These are phyloP conservation scores for Teratosphaeria pseudoeucalypti DNA, from an alignment of 2,329 filamentous ascomycete species.

Conservation along the genomic window DNA sequence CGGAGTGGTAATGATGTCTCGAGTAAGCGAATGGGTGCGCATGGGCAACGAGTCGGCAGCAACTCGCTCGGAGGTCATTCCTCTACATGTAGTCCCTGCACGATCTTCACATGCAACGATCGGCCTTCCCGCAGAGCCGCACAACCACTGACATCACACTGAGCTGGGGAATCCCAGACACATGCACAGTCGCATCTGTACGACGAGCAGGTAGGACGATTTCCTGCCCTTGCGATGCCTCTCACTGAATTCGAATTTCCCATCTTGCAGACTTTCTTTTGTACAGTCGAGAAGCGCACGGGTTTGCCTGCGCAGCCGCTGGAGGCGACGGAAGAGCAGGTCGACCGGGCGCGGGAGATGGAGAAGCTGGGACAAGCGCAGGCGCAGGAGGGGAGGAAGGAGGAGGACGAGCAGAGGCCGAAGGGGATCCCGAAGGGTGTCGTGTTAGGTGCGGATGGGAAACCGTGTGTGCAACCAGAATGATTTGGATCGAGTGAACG, in stretches of 20 bases:
- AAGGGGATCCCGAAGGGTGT: constrained; percentile 60
- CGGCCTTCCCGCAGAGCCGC: neutral
- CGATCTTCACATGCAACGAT: neutral
- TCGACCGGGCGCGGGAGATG: constrained; percentile 14
- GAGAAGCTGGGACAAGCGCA: constrained; percentile 15
- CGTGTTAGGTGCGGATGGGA: constrained; percentile 68
- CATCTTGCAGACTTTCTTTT: constrained; percentile 30
- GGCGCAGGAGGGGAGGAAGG: neutral
- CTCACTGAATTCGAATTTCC: constrained; percentile 26
- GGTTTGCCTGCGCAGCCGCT: constrained; percentile 28
- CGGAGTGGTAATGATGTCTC: too few species aligned
- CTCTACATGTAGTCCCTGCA: neutral
- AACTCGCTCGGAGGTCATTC: neutral
- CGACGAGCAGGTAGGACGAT: neutral
- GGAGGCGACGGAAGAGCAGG: constrained; percentile 21
- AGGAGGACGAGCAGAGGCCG: constrained; percentile 24
- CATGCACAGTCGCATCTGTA: neutral
- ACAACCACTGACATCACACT: neutral
- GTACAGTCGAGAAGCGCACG: constrained; percentile 26
- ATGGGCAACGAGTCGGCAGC: too few species aligned
- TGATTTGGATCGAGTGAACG: neutral
- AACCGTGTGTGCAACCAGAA: constrained; percentile 54
- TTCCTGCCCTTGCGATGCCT: constrained; percentile 19
- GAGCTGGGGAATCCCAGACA: neutral
- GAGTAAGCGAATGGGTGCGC: too few species aligned